Conservation (phyloP, 1,139 yeast species). For the Candida gigantensis region DNA sequence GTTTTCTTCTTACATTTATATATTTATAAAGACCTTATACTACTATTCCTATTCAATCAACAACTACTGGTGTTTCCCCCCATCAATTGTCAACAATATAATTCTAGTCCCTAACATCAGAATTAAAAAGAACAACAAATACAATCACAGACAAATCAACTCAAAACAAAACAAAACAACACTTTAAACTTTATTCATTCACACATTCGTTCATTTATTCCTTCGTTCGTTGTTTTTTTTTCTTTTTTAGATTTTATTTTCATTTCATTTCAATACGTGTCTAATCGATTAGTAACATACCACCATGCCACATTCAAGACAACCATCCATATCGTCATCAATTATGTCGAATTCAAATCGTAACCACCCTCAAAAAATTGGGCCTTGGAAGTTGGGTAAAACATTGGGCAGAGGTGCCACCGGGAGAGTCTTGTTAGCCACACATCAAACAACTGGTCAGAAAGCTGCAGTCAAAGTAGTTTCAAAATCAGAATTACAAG, state of each 20-base stretch:
- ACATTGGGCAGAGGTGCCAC: slow-evolving; percentile 83
- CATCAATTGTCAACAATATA: no score
- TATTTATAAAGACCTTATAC: no score
- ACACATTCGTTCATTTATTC: not conserved
- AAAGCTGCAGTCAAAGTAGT: slow-evolving; percentile 83
- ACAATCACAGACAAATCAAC: no score
- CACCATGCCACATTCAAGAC: slow-evolving; percentile 44
- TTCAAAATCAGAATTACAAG: slow-evolving; percentile 58
- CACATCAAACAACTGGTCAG: slow-evolving; percentile 67
- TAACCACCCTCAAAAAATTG: slow-evolving; percentile 53
- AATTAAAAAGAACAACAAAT: no score
- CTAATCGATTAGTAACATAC: slow-evolving; percentile 1
- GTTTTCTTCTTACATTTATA: no score
- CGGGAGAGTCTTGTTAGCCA: slow-evolving; percentile 75
- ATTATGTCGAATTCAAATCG: slow-evolving; percentile 31
- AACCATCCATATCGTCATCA: slow-evolving; percentile 41
- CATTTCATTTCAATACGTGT: not conserved
- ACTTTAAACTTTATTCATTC: no score
- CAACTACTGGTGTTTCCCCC: no score
- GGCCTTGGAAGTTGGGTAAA: slow-evolving; percentile 81
- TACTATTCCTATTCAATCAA: no score
- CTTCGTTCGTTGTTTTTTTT: slow-evolving; percentile 2
- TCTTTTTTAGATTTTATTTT: not conserved
- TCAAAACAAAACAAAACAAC: no score
- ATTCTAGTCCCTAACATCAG: no score